Evolutionary conservation across 257 asterid species (phyloP).

Genomic region (Fraxinus cuspidata): DNA sequence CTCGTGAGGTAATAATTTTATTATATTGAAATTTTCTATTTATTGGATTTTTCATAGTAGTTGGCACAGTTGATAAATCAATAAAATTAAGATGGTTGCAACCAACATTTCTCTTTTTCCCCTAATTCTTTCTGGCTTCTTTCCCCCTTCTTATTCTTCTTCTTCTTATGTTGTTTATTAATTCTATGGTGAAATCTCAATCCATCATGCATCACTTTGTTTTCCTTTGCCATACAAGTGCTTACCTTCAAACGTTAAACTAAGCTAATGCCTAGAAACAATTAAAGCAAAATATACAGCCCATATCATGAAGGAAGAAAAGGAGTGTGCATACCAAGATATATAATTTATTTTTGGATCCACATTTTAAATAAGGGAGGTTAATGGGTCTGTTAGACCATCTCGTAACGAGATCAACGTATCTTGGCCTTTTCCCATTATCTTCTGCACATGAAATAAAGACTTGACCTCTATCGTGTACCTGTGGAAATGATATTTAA

Average conservation of each 20-base stretch:
- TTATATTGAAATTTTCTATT: no score
- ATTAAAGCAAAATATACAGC: conserved; percentile 10
- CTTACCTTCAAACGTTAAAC: not conserved
- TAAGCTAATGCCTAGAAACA: not conserved
- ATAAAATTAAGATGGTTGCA: no score
- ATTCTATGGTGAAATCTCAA: no score
- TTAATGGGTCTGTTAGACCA: conserved; percentile 67
- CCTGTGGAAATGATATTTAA: conserved; percentile 49
- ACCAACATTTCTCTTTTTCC: no score
- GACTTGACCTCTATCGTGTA: conserved; percentile 96
- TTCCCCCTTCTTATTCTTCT: no score
- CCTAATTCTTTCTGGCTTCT: no score
- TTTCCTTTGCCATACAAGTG: not conserved
- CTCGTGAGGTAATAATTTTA: no score
- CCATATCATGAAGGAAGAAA: conserved; percentile 10
- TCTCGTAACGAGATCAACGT: conserved; percentile 69
- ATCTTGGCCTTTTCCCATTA: conserved; percentile 52
- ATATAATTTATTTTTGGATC: conserved; percentile 45
- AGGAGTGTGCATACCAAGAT: conserved; percentile 59
- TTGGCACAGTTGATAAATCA: no score
- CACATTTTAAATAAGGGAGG: conserved; percentile 61
- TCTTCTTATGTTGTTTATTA: no score
- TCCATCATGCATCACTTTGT: no score
- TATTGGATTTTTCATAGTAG: no score
- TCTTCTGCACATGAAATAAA: conserved; percentile 74